A percentile compares a stretch with the other conserved stretches of the same genome.
These are phyloP conservation scores for Mimosa bimucronata DNA, from an alignment of 306 rosid genomes.

Conservation along the genomic window DNA sequence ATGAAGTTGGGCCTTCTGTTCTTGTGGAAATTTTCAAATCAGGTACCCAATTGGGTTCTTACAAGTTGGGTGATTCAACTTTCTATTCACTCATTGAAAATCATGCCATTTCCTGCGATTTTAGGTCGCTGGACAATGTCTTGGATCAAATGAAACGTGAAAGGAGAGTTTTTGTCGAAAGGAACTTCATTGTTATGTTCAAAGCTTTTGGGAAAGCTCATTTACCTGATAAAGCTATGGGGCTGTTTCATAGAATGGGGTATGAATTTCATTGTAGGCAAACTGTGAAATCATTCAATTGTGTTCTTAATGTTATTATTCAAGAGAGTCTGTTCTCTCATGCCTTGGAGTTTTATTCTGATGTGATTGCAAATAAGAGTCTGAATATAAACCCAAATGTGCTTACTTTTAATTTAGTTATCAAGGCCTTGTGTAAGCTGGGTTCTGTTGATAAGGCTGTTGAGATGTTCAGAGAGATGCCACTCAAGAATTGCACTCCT, in stretches of 20 bases:
- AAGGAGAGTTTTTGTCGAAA: conserved; percentile 64
- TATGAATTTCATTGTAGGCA: conserved; percentile 74
- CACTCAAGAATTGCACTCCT: conserved; percentile 59
- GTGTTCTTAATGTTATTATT: conserved; percentile 86
- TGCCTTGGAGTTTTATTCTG: conserved; percentile 64
- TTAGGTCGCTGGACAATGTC: conserved; percentile 60
- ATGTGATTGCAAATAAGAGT: conserved; percentile 42
- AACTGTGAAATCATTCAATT: conserved; percentile 80
- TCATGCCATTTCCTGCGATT: conserved; percentile 61
- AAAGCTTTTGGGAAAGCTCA: conserved; percentile 89
- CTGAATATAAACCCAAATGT: conserved; percentile 60
- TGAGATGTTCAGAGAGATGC: conserved; percentile 73
- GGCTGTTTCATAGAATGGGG: conserved; percentile 77
- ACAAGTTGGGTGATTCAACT: conserved; percentile 75
- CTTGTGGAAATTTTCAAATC: conserved; percentile 63
- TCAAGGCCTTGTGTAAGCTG: conserved; percentile 83
- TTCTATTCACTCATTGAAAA: conserved; percentile 73
- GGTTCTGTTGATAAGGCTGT: conserved; percentile 81
- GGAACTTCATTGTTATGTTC: conserved; percentile 63
- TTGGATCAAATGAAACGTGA: conserved; percentile 71
- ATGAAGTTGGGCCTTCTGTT: conserved; percentile 46
- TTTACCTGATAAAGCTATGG: conserved; percentile 71
- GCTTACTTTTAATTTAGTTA: conserved; percentile 79
- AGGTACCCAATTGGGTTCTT: conserved; percentile 66
- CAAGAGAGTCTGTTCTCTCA: conserved; percentile 56